Conservation (phyloP, 306 rosid genomes). For the Cucurbita moschata region DNA sequence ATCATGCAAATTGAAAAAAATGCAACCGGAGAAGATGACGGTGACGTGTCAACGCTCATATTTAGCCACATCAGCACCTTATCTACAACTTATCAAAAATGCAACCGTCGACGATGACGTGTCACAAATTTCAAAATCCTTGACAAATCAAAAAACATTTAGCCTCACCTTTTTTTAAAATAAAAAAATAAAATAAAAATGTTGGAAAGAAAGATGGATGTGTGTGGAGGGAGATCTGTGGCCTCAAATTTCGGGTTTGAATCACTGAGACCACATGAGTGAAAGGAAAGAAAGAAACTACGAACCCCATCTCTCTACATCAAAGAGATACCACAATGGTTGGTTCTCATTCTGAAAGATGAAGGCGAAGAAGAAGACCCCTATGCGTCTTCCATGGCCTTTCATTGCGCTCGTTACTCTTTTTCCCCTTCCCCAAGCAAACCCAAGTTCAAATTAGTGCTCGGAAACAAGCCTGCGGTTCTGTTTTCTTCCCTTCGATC, state of each 20-base stretch:
- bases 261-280: slow-evolving; percentile 34
- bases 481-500: slow-evolving; percentile 32
- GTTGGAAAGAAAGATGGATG: background rate
- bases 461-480: slow-evolving; percentile 26
- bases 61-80: slow-evolving; percentile 42
- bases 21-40: too few relatives aligned
- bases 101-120: slow-evolving; percentile 24
- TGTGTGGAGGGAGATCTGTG: slow-evolving; percentile 35
- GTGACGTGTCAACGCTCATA: background rate
- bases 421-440: slow-evolving; percentile 35
- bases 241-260: slow-evolving; percentile 26
- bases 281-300: slow-evolving; percentile 4
- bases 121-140: slow-evolving; percentile 22
- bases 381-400: slow-evolving; percentile 80
- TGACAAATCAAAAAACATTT: slow-evolving; percentile 5
- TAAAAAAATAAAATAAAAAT: background rate
- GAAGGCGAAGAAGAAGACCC: slow-evolving; percentile 25
- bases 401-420: slow-evolving; percentile 41
- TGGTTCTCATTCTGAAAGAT: slow-evolving; percentile 34
- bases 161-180: background rate
- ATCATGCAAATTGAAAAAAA: too few relatives aligned
- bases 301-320: slow-evolving; percentile 26
- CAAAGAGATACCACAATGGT: slow-evolving; percentile 29
- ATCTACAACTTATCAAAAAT: slow-evolving; percentile 45
- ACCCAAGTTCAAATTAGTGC: slow-evolving; percentile 14